Evolutionary conservation across 2,329 filamentous ascomycete genomes (phyloP), one percentile per base, ranked within the genome.

Genomic region (Calonectria leucothoes): DNA sequence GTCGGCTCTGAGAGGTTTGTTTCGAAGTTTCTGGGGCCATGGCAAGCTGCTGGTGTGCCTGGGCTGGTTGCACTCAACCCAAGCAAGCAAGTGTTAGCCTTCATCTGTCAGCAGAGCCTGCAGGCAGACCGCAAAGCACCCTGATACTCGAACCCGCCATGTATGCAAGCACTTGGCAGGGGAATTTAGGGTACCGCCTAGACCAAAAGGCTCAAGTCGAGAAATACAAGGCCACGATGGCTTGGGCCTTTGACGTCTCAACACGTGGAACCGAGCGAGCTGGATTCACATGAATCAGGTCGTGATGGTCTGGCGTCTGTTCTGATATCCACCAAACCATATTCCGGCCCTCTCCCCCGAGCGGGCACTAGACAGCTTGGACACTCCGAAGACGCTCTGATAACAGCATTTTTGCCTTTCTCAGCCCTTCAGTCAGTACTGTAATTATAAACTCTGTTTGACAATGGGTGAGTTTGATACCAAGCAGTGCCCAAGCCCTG

Each of bases 1-100:
- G 83, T 80, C 76, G 75, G 78, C 80, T 80, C 78, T 84, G 79
- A 84, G 82, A 84, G 83, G 84, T 75, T 79, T 80, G 77, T 76
- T 77, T 77, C 74, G 64, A 78, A 76, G 71, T 72, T 68, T 71
- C 61, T 61, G 35, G 55, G 51, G 29, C 67, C 71, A 61, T 39
- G 59, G 66, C 6, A 23, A 25, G 37, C 45, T 48, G 39, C 45
- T 17, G 42, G 59, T 72, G 70, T 69, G 70, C n/a, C 59, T 72
- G 70, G 49, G 25, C 20, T 42, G 65, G 31, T 51, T 69, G 37
- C n/a, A 51, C 33, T 35, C 51, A 27, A 68, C 20, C 6, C 29
- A 33, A 55, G 35, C 20, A 48, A 42, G 49, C 29, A 55, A 35
- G 49, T 71, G 51, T 49, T 61, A 61, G 35, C 17, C 14, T 23